Evolutionary conservation across 306 rosid species (phyloP).

Genomic region (Pyrus bretschneideri): DNA sequence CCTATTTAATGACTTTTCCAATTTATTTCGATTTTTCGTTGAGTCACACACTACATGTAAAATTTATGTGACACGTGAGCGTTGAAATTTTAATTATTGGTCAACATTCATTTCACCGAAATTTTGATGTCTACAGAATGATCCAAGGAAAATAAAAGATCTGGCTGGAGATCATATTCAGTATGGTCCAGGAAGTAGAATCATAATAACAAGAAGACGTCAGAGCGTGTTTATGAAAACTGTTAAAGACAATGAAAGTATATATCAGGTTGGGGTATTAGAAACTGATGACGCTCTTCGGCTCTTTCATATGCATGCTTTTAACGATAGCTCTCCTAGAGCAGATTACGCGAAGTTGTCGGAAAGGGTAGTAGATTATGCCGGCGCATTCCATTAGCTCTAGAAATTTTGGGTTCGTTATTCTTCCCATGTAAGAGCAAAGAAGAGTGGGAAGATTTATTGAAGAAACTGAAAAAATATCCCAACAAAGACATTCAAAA

Average conservation of each 20-base stretch:
- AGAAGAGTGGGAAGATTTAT: background rate
- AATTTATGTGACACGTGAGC: too few species aligned
- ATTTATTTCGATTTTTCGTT: too few species aligned
- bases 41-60: too few species aligned
- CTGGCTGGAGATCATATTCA: background rate
- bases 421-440: background rate
- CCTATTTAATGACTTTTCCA: too few species aligned
- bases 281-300: background rate
- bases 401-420: background rate
- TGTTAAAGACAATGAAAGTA: background rate
- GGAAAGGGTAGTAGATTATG: background rate
- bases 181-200: conserved; percentile 1
- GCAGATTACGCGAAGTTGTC: background rate
- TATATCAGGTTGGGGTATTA: background rate
- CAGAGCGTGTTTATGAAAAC: background rate
- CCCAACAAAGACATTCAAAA: background rate
- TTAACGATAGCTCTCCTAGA: background rate
- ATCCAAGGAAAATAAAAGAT: background rate
- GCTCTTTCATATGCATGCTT: conserved; percentile 1
- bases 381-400: conserved; percentile 7
- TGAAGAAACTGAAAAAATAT: background rate
- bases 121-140: too few species aligned
- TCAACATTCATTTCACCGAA: too few species aligned
- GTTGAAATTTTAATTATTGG: too few species aligned
- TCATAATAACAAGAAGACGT: conserved; percentile 2